Evolutionary conservation across 495 filamentous ascomycete genomes (phyloP).

Genomic region (Penicillium malachiteum): DNA sequence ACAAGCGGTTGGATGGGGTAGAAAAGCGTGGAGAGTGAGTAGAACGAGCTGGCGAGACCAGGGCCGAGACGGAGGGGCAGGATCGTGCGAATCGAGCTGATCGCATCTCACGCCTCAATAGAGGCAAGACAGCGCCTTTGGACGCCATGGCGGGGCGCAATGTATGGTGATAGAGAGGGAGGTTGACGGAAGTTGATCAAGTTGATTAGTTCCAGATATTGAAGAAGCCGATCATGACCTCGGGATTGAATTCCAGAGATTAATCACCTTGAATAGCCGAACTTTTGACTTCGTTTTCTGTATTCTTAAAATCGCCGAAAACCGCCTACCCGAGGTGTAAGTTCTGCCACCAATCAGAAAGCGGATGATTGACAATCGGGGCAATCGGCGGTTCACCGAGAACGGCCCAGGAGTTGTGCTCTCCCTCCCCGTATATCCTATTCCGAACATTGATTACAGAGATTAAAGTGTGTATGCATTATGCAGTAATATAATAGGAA

Average conservation of each 20-base stretch:
- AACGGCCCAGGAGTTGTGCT: background rate
- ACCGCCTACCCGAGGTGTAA: slow-evolving; percentile 32
- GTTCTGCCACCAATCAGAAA: slow-evolving; percentile 31
- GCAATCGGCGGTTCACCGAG: slow-evolving; percentile 11
- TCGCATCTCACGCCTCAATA: slow-evolving; percentile 45
- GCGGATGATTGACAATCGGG: slow-evolving; percentile 17
- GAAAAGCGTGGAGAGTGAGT: slow-evolving; percentile 24
- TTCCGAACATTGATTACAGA: too few relatives aligned
- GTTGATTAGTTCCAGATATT: background rate
- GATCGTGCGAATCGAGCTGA: slow-evolving; percentile 28
- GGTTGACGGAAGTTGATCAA: background rate
- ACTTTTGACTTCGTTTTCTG: slow-evolving; percentile 2
- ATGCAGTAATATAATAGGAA: too few relatives aligned
- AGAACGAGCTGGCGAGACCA: slow-evolving; percentile 20
- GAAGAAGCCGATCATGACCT: background rate
- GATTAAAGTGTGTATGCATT: too few relatives aligned
- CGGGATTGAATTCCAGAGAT: slow-evolving; percentile 3
- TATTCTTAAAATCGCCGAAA: slow-evolving; percentile 23
- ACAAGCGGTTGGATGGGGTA: slow-evolving; percentile 19
- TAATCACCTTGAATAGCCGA: slow-evolving; percentile 27
- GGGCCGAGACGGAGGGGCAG: slow-evolving; percentile 26
- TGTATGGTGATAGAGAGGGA: background rate
- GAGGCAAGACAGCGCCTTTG: slow-evolving; percentile 40
- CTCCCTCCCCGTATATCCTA: too few relatives aligned
- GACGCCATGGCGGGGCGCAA: slow-evolving; percentile 36